phyloP scores from a whole-genome alignment of 352 stramenopile species.

The Phytophthora sansomeana region DNA sequence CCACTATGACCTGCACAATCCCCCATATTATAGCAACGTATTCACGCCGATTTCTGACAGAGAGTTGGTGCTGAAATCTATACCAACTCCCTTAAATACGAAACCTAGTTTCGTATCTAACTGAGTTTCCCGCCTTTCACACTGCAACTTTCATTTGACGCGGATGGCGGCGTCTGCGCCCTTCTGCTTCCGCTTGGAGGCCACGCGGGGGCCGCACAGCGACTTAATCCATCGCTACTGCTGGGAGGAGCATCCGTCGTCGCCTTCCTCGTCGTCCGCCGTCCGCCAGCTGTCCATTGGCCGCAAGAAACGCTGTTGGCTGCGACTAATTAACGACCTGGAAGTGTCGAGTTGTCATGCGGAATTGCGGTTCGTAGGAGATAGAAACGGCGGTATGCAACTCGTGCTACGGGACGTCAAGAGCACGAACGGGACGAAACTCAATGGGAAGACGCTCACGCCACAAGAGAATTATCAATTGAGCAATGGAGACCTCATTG shows the following conservation, averaged over 20 bases:
- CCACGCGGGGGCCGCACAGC: constrained; percentile 35
- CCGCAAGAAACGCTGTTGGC: constrained; percentile 55
- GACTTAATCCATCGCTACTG: constrained; percentile 22
- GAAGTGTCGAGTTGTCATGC: constrained; percentile 69
- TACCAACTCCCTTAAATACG: not conserved
- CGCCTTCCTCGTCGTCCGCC: not conserved
- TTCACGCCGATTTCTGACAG: too few species aligned
- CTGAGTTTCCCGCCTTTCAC: constrained; percentile 14
- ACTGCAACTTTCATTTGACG: constrained; percentile 24
- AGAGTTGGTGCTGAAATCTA: too few species aligned
- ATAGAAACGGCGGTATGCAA: not conserved
- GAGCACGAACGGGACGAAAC: constrained; percentile 69
- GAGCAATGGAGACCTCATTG: constrained; percentile 48
- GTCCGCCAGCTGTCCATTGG: constrained; percentile 43
- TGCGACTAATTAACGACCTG: constrained; percentile 59
- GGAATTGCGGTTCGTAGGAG: constrained; percentile 40
- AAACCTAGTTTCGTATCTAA: not conserved
- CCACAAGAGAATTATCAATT: constrained; percentile 39
- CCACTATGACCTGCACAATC: too few species aligned
- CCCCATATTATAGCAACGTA: too few species aligned
- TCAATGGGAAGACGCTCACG: constrained; percentile 49
- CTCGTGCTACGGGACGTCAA: constrained; percentile 43
- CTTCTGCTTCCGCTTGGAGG: constrained; percentile 49
- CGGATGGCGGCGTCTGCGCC: constrained; percentile 19
- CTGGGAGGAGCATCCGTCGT: not conserved